These are phyloP conservation scores for Collybia mongolica DNA, from an alignment of 768 basidiomycete genomes.

Conservation along the genomic window DNA sequence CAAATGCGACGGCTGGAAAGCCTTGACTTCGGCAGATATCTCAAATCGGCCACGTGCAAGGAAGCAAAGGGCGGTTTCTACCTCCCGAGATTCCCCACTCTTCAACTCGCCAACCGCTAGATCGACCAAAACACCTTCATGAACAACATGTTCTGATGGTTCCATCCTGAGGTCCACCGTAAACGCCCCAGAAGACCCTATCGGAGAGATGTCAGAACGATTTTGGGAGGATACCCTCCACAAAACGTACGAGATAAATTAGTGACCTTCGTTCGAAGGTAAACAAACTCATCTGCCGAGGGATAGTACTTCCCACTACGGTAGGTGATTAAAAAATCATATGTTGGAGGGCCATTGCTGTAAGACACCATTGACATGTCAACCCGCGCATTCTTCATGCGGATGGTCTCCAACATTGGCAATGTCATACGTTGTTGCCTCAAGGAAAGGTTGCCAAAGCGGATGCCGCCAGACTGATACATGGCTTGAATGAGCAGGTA, in stretches of 20 bases:
- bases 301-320: conserved; percentile 47
- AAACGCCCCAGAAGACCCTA: conserved; percentile 54
- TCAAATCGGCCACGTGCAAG: conserved; percentile 69
- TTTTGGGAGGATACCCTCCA: neutral
- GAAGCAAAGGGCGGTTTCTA: conserved; percentile 68
- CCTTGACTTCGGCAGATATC: conserved; percentile 41
- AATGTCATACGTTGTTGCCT: conserved; percentile 75
- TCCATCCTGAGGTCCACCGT: conserved; percentile 52
- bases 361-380: conserved; percentile 47
- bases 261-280: conserved; percentile 52
- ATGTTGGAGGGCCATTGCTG: conserved; percentile 15
- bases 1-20: conserved; percentile 21
- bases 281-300: conserved; percentile 60
- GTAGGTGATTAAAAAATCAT: conserved; percentile 18
- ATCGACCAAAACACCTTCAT: conserved; percentile 64
- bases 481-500: conserved; percentile 2
- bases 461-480: conserved; percentile 70
- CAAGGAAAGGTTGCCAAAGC: conserved; percentile 75
- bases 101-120: conserved; percentile 65
- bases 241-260: conserved; percentile 65
- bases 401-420: conserved; percentile 77
- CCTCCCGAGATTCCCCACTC: conserved; percentile 46
- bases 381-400: conserved; percentile 64
- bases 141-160: conserved; percentile 64
- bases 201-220: neutral